Evolutionary conservation across 2,329 filamentous ascomycete species (phyloP).

Genomic region (Paecilomyces niveus): DNA sequence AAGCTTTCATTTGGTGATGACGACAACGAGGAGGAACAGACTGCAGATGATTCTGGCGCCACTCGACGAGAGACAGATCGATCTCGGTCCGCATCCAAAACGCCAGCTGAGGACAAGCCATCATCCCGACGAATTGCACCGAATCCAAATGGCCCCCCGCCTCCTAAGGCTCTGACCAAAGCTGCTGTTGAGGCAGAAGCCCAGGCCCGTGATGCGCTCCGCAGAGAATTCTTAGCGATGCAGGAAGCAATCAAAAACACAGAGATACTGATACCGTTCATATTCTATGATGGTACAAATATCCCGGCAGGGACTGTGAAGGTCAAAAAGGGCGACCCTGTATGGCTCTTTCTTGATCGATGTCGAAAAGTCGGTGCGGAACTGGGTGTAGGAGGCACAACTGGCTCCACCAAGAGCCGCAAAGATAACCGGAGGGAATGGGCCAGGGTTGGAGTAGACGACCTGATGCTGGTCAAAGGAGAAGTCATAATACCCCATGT

Average conservation of each 20-base stretch:
- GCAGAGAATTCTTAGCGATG: constrained; percentile 71
- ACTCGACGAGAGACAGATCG: constrained; percentile 31
- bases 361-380: constrained; percentile 86
- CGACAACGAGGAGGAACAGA: constrained; percentile 47
- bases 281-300: constrained; percentile 94
- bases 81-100: constrained; percentile 31
- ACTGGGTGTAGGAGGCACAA: constrained; percentile 61
- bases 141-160: constrained; percentile 39
- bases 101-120: constrained; percentile 25
- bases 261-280: constrained; percentile 86
- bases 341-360: constrained; percentile 90
- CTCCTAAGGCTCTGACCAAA: constrained; percentile 72
- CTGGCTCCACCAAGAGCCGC: constrained; percentile 35
- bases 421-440: constrained; percentile 69
- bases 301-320: constrained; percentile 75
- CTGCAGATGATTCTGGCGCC: constrained; percentile 33
- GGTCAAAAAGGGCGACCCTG: constrained; percentile 85
- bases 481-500: constrained; percentile 92
- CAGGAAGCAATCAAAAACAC: constrained; percentile 84
- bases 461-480: constrained; percentile 85
- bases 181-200: constrained; percentile 71
- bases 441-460: constrained; percentile 90
- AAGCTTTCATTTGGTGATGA: constrained; percentile 60
- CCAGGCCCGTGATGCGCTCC: constrained; percentile 63
- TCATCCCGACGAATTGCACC: constrained; percentile 31